A percentile compares a stretch with the other conserved stretches of the same genome.
phyloP scores from a whole-genome alignment of 352 stramenopile species.

The Pythium scleroteichum region DNA sequence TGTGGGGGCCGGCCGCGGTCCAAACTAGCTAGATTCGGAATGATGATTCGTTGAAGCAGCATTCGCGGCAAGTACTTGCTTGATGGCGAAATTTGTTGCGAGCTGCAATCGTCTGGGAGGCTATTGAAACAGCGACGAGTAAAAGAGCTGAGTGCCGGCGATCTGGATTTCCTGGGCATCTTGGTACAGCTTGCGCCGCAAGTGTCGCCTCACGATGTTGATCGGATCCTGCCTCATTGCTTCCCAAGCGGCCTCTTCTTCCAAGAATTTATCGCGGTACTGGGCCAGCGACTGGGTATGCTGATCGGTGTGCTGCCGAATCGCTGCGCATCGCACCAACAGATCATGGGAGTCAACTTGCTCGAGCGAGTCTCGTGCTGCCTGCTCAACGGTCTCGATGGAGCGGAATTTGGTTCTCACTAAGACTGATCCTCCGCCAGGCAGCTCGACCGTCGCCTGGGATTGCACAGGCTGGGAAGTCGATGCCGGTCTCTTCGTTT shows the following conservation, averaged over 20 bases:
- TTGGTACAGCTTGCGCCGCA: conserved; percentile 55
- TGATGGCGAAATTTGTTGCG: too few species aligned
- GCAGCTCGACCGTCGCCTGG: neutral
- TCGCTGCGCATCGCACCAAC: conserved; percentile 61
- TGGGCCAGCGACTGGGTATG: conserved; percentile 42
- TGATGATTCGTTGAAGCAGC: too few species aligned
- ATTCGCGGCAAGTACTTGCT: too few species aligned
- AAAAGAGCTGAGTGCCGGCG: conserved; percentile 60
- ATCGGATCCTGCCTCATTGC: conserved; percentile 68
- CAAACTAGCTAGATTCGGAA: too few species aligned
- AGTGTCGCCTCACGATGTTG: conserved; percentile 59
- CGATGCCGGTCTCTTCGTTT: neutral
- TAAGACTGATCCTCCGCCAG: neutral
- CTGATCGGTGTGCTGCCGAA: conserved; percentile 53
- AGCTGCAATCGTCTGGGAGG: neutral
- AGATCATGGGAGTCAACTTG: conserved; percentile 75
- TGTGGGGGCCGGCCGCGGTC: too few species aligned
- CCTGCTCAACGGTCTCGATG: conserved; percentile 72
- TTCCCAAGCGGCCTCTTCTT: conserved; percentile 61
- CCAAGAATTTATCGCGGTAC: conserved; percentile 56
- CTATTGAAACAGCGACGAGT: conserved; percentile 60
- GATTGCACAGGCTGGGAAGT: neutral
- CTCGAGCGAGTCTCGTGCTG: conserved; percentile 40
- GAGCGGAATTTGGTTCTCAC: conserved; percentile 19
- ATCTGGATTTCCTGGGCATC: conserved; percentile 68